Base-by-base conservation (phyloP, 1,139 yeast species). In the Blastobotrys persicus region DNA sequence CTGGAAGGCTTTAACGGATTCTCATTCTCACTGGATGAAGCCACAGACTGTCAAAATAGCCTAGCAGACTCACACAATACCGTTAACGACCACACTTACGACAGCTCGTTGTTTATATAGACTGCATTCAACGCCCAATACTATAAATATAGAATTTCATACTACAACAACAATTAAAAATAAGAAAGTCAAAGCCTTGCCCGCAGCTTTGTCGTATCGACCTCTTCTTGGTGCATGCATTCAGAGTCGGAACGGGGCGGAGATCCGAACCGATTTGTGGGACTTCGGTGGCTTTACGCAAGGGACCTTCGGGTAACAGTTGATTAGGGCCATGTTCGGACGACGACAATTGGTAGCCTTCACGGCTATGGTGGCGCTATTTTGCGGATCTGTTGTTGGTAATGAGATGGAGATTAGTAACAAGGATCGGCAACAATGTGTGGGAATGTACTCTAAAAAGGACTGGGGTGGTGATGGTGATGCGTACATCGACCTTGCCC, bases 361-460 rank as follows among this genome's bases (percentile, higher is more conserved):
- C 11, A 32, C 18, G 17, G n/a, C n/a, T 12, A 32, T n/a, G 9
- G 26, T 32, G 40, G 31, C 28, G 14, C 31, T 32, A 20, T 34
- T 34, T 4, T 11, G 18, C 9, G 13, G 39, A 6, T 12, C 16
- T 12, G 39, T 14, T 13, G 23, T 26, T 14, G 23, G 34, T 18
- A 41, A 17, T 16, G 23, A 28, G 20, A 14, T 41, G 18, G 35
- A 41, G n/a, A 4, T 41, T 7, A 20, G 34, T 31, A 44, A 33
- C 23, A 39, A 67, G 6, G 60, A 67, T 45, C 74, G 84, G 17
- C 94, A 87, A 62, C 80, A 80, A 26, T 92, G 98, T 67, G 78
- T 91, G 9, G 98, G 98, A 37, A 82, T 92, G 79, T 92, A 91
- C 69, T 79, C 92, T 48, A 85, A 83, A 60, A 76, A 80, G 45